Base-by-base conservation (phyloP, 306 rosid genomes). In the Hippophae rhamnoides region DNA sequence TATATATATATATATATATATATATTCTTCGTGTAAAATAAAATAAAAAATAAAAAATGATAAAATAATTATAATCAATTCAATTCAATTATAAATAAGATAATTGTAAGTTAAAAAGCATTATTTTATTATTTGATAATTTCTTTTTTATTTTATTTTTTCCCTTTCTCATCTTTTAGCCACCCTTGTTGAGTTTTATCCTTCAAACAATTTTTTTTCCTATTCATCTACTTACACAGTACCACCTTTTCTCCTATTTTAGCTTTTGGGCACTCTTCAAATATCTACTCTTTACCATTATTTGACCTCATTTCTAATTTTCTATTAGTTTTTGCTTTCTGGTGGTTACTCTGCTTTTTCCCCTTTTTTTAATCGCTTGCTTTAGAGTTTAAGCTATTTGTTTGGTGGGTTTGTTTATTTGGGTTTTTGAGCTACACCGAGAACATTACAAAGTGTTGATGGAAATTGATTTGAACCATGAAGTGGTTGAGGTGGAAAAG, bases 401-500 rank as follows among this genome's bases (percentile, higher is more conserved):
- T 58, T 60, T 44, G 66, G 57, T 48, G 62, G 49, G 63, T 42
- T 60, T 46, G 69, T 52, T 41, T 38, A 26, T 46, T 48, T 63
- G 64, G 65, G 38, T 64, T 76, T 62, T 64, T 62, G 38, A 31
- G 68, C 68, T 52, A 53, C 70, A 52, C 63, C 42, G 45, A 66
- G 46, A 84, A 76, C 49, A 31, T 27, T 52, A 31, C 66, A 58
- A 67, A 70, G 81, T 77, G 71, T 87, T 83, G 85, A 90, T 90
- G 98, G 98, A 87, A 87, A 82, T 90, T 90, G 95, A 87, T 87
- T 87, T 87, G 89, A 90, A 87, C 83, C 86, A 87, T 84, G 78
- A 79, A 66, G 89, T 71, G 79, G 64, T 58, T 64, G 95, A 84
- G 83, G 80, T 62, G 78, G 89, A 79, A 69, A 86, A 4, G 38